Percentiles rank a stretch among this genome's conserved stretches.
phyloP scores from a whole-genome alignment of 108 stramenopile species.

The Schizochytrium sp. region DNA sequence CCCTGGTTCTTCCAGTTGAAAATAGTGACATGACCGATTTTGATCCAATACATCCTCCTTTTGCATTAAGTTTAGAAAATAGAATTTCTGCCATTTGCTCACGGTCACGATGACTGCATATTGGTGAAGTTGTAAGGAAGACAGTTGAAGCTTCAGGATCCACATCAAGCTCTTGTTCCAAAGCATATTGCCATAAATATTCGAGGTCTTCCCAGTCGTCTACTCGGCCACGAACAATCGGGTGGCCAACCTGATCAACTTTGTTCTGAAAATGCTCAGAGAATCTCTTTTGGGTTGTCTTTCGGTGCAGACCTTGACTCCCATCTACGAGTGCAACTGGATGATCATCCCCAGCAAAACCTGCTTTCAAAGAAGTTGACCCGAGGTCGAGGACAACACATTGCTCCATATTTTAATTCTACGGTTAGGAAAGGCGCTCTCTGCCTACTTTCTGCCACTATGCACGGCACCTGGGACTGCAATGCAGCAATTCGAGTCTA shows the following conservation, averaged over 20 bases:
- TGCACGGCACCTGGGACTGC: too few species aligned
- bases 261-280: not conserved
- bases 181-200: not conserved
- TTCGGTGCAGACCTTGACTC: too few species aligned
- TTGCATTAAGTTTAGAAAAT: conserved; percentile 36
- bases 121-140: not conserved
- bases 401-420: too few species aligned
- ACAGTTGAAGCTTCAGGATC: not conserved
- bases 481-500: too few species aligned
- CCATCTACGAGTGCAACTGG: not conserved
- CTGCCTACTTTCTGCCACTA: too few species aligned
- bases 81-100: conserved; percentile 45
- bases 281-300: not conserved
- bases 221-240: not conserved
- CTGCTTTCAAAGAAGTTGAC: conserved; percentile 23
- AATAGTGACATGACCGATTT: conserved; percentile 54
- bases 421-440: too few species aligned
- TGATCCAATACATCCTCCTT: not conserved
- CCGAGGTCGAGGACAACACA: conserved; percentile 43
- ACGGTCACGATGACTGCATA: conserved; percentile 31
- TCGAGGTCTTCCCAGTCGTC: not conserved
- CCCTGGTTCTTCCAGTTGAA: conserved; percentile 28
- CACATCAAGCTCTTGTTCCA: conserved; percentile 14
- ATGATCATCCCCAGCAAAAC: conserved; percentile 51
- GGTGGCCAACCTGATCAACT: not conserved